phyloP scores from a whole-genome alignment of 2,329 filamentous ascomycete genomes.

The Triangularia verruculosa region DNA sequence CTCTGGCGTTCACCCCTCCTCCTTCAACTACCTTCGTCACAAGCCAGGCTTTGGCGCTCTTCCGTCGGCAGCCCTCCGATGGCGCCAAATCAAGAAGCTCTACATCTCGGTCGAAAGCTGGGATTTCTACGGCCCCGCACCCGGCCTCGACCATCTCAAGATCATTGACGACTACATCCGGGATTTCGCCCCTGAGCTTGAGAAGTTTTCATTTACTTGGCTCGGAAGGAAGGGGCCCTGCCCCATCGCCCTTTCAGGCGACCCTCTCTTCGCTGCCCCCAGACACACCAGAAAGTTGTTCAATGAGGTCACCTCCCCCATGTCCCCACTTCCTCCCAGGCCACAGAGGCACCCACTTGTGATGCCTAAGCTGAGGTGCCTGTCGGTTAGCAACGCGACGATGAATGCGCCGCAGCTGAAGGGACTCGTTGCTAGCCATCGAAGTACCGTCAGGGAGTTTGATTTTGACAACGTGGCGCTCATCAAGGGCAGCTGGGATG shows the following conservation, averaged over 20 bases:
- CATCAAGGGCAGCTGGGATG: conserved; percentile 72
- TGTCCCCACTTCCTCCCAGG: conserved; percentile 58
- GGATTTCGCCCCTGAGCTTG: conserved; percentile 62
- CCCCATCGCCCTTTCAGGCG: conserved; percentile 66
- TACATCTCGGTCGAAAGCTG: conserved; percentile 70
- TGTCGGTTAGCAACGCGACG: conserved; percentile 69
- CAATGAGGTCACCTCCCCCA: conserved; percentile 61
- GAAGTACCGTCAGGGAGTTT: conserved; percentile 68
- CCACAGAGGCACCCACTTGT: conserved; percentile 53
- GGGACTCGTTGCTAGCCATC: conserved; percentile 65
- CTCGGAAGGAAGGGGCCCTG: conserved; percentile 69
- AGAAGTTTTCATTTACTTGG: conserved; percentile 76
- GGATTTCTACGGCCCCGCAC: conserved; percentile 58
- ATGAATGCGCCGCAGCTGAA: conserved; percentile 71
- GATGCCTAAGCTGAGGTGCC: conserved; percentile 65
- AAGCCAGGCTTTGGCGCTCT: conserved; percentile 70
- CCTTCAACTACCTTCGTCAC: conserved; percentile 74
- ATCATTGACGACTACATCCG: conserved; percentile 79
- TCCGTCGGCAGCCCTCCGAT: conserved; percentile 67
- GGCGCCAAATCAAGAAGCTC: conserved; percentile 74
- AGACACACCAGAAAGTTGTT: conserved; percentile 57
- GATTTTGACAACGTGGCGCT: conserved; percentile 76
- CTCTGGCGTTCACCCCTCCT: conserved; percentile 69
- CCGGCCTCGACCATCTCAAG: conserved; percentile 67
- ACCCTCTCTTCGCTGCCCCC: conserved; percentile 63